Evolutionary conservation across 371 early-diverging fungal species (phyloP), one percentile per base, ranked within the genome.

Genomic region (Chytridium lagenaria): DNA sequence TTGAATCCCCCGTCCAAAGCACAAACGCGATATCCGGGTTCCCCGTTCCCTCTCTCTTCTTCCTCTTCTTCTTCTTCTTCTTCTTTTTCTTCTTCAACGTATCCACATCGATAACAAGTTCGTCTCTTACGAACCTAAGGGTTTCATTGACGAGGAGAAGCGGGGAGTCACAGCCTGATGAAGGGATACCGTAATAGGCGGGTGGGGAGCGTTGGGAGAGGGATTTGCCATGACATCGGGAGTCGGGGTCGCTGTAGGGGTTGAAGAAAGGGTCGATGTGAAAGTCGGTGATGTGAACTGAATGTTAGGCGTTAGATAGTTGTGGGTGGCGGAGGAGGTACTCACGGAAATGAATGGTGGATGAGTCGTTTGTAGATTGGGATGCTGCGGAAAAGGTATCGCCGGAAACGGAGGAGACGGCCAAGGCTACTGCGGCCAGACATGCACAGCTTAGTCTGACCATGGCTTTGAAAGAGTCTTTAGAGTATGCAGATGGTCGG

Each of bases 1-100:
- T 72, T n/a, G 65, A 67, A 61, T 83, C 84, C 0, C 84, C 84
- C 15, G 84, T 83, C 78, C 76, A 79, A 28, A 83, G 67, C 19
- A 83, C 78, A 36, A 80, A 75, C 1, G 28, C 69, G 15, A 63
- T 5, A 5, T 34, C 67, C 50, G 7, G 15, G 7, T 2, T 44
- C 66, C 37, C 66, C 44, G 2, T 44, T 28, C 15, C 26, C 22
- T 7, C 16, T 44, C 49, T 40, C 40, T 30, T 10, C 39, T 44
- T 40, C 36, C 28, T 34, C 33, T 3, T 12, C 34, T 61, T 34
- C 26, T 61, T 38, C 66, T 16, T 66, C 66, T 19, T 66, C 36
- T 34, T 34, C 33, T 3, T 12, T 23, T 61, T 34, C 26, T 61
- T 38, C 66, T 16, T 66, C 66, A 2, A 40, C 19, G 10, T 44